Evolutionary conservation across 768 basidiomycete genomes (phyloP).

Genomic region (Kwoniella heveanensis): DNA sequence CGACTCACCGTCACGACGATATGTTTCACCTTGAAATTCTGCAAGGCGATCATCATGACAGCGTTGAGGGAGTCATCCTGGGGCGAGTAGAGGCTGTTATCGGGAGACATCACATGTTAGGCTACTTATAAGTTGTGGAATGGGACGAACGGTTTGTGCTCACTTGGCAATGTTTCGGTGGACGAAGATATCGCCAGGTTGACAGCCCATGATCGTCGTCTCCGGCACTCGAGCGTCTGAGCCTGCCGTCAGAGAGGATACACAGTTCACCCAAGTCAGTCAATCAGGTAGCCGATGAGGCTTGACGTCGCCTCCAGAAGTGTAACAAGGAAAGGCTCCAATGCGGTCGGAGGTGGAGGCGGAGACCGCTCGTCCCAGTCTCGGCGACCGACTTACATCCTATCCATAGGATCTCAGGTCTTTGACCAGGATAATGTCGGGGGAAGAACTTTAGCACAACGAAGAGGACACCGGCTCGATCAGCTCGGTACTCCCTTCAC

Average conservation of each 20-base stretch:
- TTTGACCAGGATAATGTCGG: constrained; percentile 43
- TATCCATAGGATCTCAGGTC: constrained; percentile 51
- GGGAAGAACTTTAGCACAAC: constrained; percentile 53
- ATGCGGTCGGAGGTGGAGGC: too few species aligned
- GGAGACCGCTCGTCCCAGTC: too few species aligned
- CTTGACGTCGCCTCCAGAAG: too few species aligned
- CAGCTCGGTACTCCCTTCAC: too few species aligned
- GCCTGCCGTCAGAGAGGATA: too few species aligned
- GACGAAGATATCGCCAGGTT: constrained; percentile 49
- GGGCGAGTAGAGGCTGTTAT: constrained; percentile 37
- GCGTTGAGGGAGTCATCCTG: constrained; percentile 47
- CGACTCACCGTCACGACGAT: constrained; percentile 46
- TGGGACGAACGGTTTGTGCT: constrained; percentile 3
- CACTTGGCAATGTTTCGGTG: constrained; percentile 49
- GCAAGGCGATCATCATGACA: constrained; percentile 48
- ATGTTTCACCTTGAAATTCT: constrained; percentile 51
- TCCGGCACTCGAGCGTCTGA: constrained; percentile 50
- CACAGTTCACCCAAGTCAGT: too few species aligned
- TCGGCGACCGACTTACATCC: constrained; percentile 49
- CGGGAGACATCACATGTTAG: too few species aligned
- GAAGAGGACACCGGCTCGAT: too few species aligned
- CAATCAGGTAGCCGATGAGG: too few species aligned
- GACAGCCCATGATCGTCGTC: constrained; percentile 45
- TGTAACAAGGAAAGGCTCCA: too few species aligned
- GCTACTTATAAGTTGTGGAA: too few species aligned